phyloP scores from a whole-genome alignment of 169 alveolate species.

The Cryptosporidium felis region DNA sequence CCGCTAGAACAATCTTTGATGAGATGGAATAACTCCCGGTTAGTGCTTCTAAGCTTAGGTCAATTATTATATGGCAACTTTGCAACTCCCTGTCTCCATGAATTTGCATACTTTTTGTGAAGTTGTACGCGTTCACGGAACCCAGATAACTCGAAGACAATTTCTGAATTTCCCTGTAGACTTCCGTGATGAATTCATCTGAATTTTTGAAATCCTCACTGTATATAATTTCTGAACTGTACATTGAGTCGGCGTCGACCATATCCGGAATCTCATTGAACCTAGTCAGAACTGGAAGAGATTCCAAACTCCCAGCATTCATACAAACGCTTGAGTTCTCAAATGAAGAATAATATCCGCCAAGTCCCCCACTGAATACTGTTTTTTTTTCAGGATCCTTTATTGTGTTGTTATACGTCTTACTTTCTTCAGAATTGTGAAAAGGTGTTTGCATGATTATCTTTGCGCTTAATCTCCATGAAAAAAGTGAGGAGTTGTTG shows the following conservation, averaged over 20 bases:
- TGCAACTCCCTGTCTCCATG: not conserved
- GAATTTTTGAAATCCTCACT: not conserved
- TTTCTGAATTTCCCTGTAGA: slow-evolving; percentile 9
- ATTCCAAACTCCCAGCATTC: too few species aligned
- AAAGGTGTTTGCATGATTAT: not conserved
- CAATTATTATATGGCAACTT: not conserved
- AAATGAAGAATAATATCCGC: too few species aligned
- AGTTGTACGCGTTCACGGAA: not conserved
- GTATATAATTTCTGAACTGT: not conserved
- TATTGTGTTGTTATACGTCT: too few species aligned
- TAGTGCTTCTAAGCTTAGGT: slow-evolving; percentile 14
- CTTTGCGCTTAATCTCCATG: slow-evolving; percentile 3
- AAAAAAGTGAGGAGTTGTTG: slow-evolving; percentile 3
- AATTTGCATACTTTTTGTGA: not conserved
- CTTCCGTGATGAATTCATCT: slow-evolving; percentile 22
- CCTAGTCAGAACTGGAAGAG: too few species aligned
- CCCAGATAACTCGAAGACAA: slow-evolving; percentile 6
- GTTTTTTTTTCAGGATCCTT: not conserved
- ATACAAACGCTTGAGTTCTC: too few species aligned
- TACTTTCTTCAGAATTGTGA: too few species aligned
- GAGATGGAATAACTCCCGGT: not conserved
- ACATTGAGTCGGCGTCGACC: not conserved
- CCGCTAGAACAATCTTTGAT: slow-evolving; percentile 31
- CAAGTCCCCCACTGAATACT: not conserved
- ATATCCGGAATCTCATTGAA: too few species aligned